Evolutionary conservation across 371 early-diverging fungal species (phyloP), one percentile per base, ranked within the genome.

Genomic region (Cokeromyces recurvatus): DNA sequence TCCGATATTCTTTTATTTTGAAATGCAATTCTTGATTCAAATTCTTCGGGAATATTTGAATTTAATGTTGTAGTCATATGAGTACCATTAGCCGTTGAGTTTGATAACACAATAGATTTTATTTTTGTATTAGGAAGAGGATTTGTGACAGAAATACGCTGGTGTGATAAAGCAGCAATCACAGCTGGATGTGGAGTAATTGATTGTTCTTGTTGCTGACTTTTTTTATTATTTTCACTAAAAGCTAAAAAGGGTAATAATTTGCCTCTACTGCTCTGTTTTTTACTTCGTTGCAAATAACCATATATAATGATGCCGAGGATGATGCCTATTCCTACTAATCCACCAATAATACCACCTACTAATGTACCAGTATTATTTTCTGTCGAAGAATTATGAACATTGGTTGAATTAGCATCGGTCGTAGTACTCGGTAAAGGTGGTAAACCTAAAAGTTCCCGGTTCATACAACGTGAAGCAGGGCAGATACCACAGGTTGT

Each of bases 271-370:
- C n/a, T n/a, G n/a, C n/a, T n/a, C n/a, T n/a, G n/a, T 41, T 46
- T 61, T 32, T 50, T 63, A 22, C 50, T 53, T 35, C 51, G 43
- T 23, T 54, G 35, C 22, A 51, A 23, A 16, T 51, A 50, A 10
- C 36, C 29, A 45, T 34, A 65, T 4, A 44, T 53, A n/a, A 45
- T 36, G 15, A 43, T 32, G 4, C 55, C 57, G n/a, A 66, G 24
- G 0, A 72, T 2, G 4, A 66, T 19, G 3, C 57, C 56, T n/a
- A 54, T 20, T 23, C 62, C 57, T 15, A 56, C 21, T 22, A 61
- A 23, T 17, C 56, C 71, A n/a, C 71, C 73, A 2, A 72, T 47
- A 23, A 72, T 51, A 21, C 73, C 68, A 23, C 73, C 73, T 4
- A 72, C 50, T 8, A 72, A 24, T 2, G 56, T 53, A 2, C 62